Base-by-base conservation (phyloP, 139 green algal species). In the Tetradesmus lagerheimii region DNA sequence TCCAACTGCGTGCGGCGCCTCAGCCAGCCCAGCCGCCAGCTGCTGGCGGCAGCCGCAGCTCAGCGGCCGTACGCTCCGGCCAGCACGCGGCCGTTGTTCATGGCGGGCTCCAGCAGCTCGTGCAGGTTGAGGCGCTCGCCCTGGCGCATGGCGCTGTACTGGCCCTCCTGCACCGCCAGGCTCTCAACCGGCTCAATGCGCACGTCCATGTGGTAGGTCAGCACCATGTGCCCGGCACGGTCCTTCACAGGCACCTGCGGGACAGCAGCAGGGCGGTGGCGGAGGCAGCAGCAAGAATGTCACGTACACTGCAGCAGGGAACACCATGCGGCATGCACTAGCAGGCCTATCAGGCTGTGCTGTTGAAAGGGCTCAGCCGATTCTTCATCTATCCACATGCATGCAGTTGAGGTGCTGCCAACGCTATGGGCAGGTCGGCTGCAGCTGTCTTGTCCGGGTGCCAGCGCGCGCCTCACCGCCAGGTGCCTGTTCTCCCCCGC, bases 151-250 rank as follows among this genome's bases (percentile, higher is more conserved):
- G 43, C 2, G 29, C 83, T 29, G n/a, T 81, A 88, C 27, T 66
- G 62, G 64, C 83, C 64, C 12, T 66, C 27, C 83, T 88, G 62
- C 37, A 80, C 18, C 83, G 80, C 38, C 37, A 82, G 76, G 37
- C 37, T 53, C 35, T 88, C 83, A 25, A 88, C 83, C 20, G 83
- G 83, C 37, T 88, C 83, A 15, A 31, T 80, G 50, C 83, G 83
- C 37, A 81, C 83, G 27, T 88, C 83, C 83, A 88, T 81, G 64
- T 88, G 62, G 83, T 88, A 88, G 25, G 37, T 80, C 83, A 88
- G 39, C 62, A 88, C 83, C 75, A 67, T 77, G 37, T 80, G 62
- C 25, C 83, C 83, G 47, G 83, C 64, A 31, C 83, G 83, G n/a
- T 80, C 62, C 83, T 88, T 88, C 25, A 88, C 64, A 64, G 83